These are phyloP conservation scores for Pisolithus marmoratus DNA, from an alignment of 768 basidiomycete species.

Conservation along the genomic window DNA sequence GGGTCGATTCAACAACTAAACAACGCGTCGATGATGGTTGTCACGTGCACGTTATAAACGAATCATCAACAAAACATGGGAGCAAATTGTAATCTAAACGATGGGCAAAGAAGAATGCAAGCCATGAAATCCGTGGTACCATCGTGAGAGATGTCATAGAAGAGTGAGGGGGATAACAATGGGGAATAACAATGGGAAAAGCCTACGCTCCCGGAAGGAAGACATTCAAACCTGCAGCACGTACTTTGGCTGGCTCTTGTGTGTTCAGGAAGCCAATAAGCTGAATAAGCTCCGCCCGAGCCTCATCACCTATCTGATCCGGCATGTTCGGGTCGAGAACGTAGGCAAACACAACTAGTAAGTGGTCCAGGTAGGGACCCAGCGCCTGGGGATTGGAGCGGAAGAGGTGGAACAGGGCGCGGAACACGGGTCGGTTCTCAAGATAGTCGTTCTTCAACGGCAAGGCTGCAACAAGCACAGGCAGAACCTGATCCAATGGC, in stretches of 20 bases:
- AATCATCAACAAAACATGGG: neutral
- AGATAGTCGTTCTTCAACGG: conserved; percentile 85
- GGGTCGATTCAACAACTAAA: conserved; percentile 6
- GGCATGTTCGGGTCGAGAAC: conserved; percentile 71
- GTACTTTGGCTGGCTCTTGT: conserved; percentile 73
- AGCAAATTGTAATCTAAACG: conserved; percentile 17
- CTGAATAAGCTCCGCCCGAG: conserved; percentile 67
- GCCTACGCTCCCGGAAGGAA: conserved; percentile 43
- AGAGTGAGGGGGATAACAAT: neutral
- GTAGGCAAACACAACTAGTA: conserved; percentile 73
- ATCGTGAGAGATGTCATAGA: neutral
- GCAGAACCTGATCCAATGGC: conserved; percentile 88
- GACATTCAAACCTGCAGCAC: conserved; percentile 64
- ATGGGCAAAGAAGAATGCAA: conserved; percentile 2
- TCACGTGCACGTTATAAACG: conserved; percentile 23
- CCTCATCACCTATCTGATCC: conserved; percentile 80
- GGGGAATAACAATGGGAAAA: neutral
- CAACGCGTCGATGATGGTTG: conserved; percentile 16
- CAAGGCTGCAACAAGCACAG: conserved; percentile 73
- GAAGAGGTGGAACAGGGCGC: conserved; percentile 85
- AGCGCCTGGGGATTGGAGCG: conserved; percentile 65
- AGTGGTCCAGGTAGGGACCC: conserved; percentile 67
- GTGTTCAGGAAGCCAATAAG: conserved; percentile 67
- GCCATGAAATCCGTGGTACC: conserved; percentile 1
- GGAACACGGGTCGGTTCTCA: conserved; percentile 88